phyloP scores from a whole-genome alignment of 306 rosid genomes.

The Acacia confusa region DNA sequence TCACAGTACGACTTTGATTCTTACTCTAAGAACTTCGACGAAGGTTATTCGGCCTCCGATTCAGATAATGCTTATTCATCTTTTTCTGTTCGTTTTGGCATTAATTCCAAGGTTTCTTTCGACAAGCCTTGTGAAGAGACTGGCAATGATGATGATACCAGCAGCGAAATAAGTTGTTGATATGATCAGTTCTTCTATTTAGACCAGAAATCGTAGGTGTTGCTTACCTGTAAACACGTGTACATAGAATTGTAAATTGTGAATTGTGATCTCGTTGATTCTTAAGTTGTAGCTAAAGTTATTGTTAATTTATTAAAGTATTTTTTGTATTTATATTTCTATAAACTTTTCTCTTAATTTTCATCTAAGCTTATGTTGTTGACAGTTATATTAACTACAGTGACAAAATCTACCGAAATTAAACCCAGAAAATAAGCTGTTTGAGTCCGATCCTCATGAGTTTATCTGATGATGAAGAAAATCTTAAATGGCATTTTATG shows the following conservation, averaged over 20 bases:
- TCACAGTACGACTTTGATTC: conserved; percentile 56
- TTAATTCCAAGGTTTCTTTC: background rate
- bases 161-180: background rate
- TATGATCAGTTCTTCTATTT: too few species aligned
- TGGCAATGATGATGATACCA: background rate
- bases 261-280: background rate
- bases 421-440: background rate
- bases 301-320: too few species aligned
- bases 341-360: background rate
- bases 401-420: too few species aligned
- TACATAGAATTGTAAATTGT: background rate
- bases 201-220: background rate
- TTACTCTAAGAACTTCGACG: conserved; percentile 67
- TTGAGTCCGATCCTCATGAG: background rate
- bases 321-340: background rate
- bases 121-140: conserved; percentile 5
- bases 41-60: conserved; percentile 50
- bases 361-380: background rate
- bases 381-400: background rate
- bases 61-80: conserved; percentile 57
- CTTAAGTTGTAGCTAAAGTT: background rate
- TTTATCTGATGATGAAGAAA: too few species aligned
- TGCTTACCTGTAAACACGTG: background rate
- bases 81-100: conserved; percentile 71
- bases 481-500: background rate